Conservation (phyloP, 1,284 basidiomycete genomes). For the Cerioporus squamosus region DNA sequence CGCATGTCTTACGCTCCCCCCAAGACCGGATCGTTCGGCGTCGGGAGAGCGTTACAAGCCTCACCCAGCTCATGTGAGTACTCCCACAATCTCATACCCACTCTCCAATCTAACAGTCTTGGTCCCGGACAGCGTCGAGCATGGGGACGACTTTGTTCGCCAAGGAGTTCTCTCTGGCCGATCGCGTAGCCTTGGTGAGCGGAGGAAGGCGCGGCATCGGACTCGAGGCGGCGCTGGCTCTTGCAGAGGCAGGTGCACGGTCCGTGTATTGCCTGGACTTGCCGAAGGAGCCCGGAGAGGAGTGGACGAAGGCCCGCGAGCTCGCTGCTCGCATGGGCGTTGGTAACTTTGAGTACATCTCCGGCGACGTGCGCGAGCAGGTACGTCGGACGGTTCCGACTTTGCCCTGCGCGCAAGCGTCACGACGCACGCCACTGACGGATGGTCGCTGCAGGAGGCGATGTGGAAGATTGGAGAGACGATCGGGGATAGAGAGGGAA, state of each 20-base stretch:
- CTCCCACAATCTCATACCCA: no score
- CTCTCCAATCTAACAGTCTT: no score
- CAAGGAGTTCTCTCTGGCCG: constrained; percentile 40
- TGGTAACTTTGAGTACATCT: no score
- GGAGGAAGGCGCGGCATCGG: constrained; percentile 82
- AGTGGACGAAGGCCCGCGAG: constrained; percentile 62
- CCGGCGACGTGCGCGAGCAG: no score
- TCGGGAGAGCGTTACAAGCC: no score
- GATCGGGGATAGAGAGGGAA: constrained; percentile 65
- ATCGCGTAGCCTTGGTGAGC: constrained; percentile 75
- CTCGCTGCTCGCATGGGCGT: constrained; percentile 29
- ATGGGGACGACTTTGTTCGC: neutral
- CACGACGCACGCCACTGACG: no score
- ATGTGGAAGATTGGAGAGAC: constrained; percentile 60
- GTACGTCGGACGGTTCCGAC: no score
- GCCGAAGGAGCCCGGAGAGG: constrained; percentile 61
- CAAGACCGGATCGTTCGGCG: no score
- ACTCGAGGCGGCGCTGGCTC: constrained; percentile 77
- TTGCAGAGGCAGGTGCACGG: constrained; percentile 77
- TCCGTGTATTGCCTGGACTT: constrained; percentile 80
- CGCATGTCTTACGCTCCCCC: no score
- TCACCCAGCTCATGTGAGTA: no score
- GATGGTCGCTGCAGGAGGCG: constrained; percentile 23
- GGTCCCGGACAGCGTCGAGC: no score
- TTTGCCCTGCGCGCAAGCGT: no score